Evolutionary conservation across 495 filamentous ascomycete genomes (phyloP).

Genomic region (Parmelia sp.): DNA sequence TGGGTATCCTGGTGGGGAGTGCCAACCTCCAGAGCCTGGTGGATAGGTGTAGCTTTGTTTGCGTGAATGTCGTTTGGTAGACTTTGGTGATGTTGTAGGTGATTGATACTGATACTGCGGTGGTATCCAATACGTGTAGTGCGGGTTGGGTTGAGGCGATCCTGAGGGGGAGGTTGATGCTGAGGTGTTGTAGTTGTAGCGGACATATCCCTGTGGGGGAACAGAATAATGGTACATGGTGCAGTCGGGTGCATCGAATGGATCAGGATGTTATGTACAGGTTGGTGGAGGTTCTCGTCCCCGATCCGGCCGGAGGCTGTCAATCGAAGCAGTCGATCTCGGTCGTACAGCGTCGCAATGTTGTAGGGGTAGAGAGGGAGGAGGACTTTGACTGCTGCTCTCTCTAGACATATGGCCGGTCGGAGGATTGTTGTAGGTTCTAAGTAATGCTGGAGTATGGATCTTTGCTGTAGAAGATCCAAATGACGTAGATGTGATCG

Average conservation of each 20-base stretch:
- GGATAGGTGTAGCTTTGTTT: slow-evolving; percentile 23
- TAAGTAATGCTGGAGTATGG: background rate
- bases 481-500: slow-evolving; percentile 6
- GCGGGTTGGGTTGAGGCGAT: slow-evolving; percentile 25
- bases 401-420: slow-evolving; percentile 31
- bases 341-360: slow-evolving; percentile 14
- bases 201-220: slow-evolving; percentile 45
- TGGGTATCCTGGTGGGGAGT: slow-evolving; percentile 32
- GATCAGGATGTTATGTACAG: slow-evolving; percentile 16
- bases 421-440: slow-evolving; percentile 8
- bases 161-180: slow-evolving; percentile 43
- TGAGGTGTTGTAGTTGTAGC: slow-evolving; percentile 46
- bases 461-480: slow-evolving; percentile 15
- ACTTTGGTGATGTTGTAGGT: slow-evolving; percentile 20
- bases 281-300: slow-evolving; percentile 20
- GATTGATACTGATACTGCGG: slow-evolving; percentile 26
- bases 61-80: slow-evolving; percentile 22
- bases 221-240: slow-evolving; percentile 49
- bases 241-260: slow-evolving; percentile 23
- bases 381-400: slow-evolving; percentile 21
- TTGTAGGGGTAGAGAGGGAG: slow-evolving; percentile 23
- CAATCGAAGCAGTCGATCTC: slow-evolving; percentile 15
- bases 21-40: slow-evolving; percentile 37
- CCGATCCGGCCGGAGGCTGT: slow-evolving; percentile 19
- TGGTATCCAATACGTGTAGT: slow-evolving; percentile 24